Evolutionary conservation across 164 flowering plant genomes (phyloP).

Genomic region (Stephania cephalantha): DNA sequence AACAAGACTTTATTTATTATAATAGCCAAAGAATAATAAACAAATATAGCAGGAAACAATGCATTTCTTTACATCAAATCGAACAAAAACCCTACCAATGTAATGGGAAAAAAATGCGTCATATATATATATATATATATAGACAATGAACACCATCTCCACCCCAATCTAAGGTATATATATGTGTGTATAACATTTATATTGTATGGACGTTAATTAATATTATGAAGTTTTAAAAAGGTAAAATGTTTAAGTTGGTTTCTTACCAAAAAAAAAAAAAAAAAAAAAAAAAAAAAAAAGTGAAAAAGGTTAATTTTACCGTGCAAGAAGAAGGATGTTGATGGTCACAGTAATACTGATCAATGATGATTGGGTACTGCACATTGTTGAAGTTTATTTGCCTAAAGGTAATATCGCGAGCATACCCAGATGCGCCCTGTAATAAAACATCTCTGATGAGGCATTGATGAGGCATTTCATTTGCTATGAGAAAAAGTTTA

Average conservation of each 20-base stretch:
- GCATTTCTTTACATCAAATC: too few species aligned
- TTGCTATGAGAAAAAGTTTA: not conserved
- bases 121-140: too few species aligned
- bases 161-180: too few species aligned
- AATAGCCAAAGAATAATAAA: too few species aligned
- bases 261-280: not conserved
- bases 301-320: conserved; percentile 17
- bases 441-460: not conserved
- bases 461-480: too few species aligned
- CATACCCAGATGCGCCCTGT: conserved; percentile 46
- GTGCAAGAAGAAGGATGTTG: conserved; percentile 17
- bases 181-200: too few species aligned
- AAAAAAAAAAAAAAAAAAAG: not conserved
- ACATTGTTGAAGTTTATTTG: conserved; percentile 28
- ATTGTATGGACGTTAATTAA: too few species aligned
- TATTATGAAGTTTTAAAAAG: not conserved
- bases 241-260: not conserved
- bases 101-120: too few species aligned
- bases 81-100: too few species aligned
- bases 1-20: too few species aligned
- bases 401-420: conserved; percentile 29
- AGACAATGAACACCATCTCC: too few species aligned
- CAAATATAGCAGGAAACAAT: too few species aligned
- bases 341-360: conserved; percentile 43
- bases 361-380: conserved; percentile 48